Conservation (phyloP, 2,329 filamentous ascomycete genomes). For the Amylocarpus encephaloides region DNA sequence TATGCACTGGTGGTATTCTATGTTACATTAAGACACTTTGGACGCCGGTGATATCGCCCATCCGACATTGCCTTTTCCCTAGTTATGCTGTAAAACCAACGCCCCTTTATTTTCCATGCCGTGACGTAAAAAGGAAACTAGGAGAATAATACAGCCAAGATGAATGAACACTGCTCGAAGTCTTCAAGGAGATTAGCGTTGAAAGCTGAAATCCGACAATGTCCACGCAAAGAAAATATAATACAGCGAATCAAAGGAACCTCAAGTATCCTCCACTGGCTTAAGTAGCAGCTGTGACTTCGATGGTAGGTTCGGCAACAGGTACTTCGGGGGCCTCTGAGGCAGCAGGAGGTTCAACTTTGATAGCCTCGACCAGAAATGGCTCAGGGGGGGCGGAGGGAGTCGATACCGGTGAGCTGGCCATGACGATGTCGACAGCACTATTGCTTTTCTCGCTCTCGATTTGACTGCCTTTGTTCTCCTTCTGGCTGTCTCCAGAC, state of each 20-base stretch:
- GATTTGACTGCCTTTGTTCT: conserved; percentile 52
- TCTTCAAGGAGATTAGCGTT: no score
- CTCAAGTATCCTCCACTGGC: neutral
- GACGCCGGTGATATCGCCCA: conserved; percentile 5
- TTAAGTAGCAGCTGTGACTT: neutral
- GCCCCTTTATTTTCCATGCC: conserved; percentile 9
- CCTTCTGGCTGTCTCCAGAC: conserved; percentile 50
- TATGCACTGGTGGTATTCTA: conserved; percentile 8
- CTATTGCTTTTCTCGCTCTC: conserved; percentile 53
- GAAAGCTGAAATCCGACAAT: no score
- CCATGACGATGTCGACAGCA: conserved; percentile 52
- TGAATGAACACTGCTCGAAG: no score
- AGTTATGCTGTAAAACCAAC: conserved; percentile 7
- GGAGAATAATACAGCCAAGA: conserved; percentile 3
- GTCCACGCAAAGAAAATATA: no score
- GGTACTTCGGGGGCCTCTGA: neutral
- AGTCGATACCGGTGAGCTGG: conserved; percentile 42
- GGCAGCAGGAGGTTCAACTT: neutral
- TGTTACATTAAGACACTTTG: conserved; percentile 6
- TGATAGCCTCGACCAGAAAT: conserved; percentile 5
- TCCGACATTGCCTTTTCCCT: neutral
- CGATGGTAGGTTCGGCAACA: neutral
- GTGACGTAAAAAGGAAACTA: neutral
- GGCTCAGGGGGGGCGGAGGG: conserved; percentile 27
- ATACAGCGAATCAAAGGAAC: no score